These are phyloP conservation scores for Ophiostoma australiae DNA, from an alignment of 2,329 filamentous ascomycete species.

Conservation along the genomic window DNA sequence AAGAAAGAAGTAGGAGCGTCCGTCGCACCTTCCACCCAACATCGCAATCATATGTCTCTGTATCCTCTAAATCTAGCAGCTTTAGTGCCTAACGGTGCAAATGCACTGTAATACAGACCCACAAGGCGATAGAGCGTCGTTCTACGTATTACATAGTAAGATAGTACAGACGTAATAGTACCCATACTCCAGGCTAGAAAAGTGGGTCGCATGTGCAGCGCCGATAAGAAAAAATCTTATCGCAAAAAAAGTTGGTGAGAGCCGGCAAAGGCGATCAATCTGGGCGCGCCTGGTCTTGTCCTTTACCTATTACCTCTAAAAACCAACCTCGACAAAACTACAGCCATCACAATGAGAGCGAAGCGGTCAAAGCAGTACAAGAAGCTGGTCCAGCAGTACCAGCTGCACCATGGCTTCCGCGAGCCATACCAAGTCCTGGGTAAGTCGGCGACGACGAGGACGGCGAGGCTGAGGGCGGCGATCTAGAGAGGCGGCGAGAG, in stretches of 20 bases:
- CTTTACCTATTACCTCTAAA: no score
- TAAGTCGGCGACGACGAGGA: constrained; percentile 35
- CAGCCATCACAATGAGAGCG: constrained; percentile 25
- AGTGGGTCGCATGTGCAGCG: not conserved
- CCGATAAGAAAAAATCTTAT: constrained; percentile 27
- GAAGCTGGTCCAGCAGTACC: constrained; percentile 92
- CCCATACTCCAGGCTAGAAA: not conserved
- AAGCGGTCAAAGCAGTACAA: constrained; percentile 49
- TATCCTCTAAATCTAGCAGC: not conserved
- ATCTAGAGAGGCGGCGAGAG: not conserved
- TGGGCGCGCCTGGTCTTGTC: not conserved
- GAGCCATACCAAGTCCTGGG: constrained; percentile 87
- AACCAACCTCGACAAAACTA: not conserved
- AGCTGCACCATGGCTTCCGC: constrained; percentile 81
- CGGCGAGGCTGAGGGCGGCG: not conserved
- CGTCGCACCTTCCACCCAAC: not conserved
- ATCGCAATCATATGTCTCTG: no score
- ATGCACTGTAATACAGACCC: not conserved
- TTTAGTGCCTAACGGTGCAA: not conserved
- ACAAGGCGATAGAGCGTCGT: not conserved
- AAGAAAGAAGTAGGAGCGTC: not conserved
- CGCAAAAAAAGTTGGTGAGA: constrained; percentile 20
- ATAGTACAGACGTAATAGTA: not conserved
- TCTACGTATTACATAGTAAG: not conserved
- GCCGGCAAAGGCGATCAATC: not conserved